A percentile compares a stretch with the other conserved stretches of the same genome.
Conservation (phyloP, 2,329 filamentous ascomycete species). For the Phoma sp. region DNA sequence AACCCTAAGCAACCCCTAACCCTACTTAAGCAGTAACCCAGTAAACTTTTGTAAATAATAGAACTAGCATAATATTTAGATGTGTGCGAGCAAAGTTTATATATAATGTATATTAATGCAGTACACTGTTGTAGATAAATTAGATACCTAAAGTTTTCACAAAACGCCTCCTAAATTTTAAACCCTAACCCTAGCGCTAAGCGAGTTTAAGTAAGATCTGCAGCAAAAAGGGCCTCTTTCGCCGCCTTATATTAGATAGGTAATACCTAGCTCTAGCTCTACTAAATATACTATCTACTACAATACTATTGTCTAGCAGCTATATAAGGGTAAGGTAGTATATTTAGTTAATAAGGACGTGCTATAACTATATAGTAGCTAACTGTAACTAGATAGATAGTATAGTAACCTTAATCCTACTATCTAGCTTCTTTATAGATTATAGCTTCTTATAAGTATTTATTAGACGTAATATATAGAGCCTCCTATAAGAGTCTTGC, state of each 20-base stretch:
- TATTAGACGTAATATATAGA: conserved; percentile 78
- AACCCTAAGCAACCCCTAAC: neutral
- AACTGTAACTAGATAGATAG: conserved; percentile 77
- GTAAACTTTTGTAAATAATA: neutral
- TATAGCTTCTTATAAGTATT: conserved; percentile 90
- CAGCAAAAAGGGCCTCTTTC: too few relatives aligned
- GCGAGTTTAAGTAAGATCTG: too few relatives aligned
- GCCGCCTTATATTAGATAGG: too few relatives aligned
- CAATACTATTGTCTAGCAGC: conserved; percentile 94
- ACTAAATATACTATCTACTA: conserved; percentile 96
- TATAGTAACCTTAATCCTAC: conserved; percentile 88
- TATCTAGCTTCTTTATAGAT: too few relatives aligned
- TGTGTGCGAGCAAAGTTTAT: neutral
- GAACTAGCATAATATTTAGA: neutral
- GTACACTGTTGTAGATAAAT: neutral
- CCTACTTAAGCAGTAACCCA: neutral
- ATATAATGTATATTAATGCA: neutral
- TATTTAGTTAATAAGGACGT: conserved; percentile 43
- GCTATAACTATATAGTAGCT: conserved; percentile 26
- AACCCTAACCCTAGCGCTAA: too few relatives aligned
- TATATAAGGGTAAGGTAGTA: conserved; percentile 98
- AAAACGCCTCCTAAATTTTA: neutral
- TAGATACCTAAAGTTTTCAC: neutral
- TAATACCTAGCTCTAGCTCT: conserved; percentile 87
- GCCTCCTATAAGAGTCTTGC: conserved; percentile 13